Base-by-base conservation (phyloP, 2,329 filamentous ascomycete species). In the Monosporascus sp. region DNA sequence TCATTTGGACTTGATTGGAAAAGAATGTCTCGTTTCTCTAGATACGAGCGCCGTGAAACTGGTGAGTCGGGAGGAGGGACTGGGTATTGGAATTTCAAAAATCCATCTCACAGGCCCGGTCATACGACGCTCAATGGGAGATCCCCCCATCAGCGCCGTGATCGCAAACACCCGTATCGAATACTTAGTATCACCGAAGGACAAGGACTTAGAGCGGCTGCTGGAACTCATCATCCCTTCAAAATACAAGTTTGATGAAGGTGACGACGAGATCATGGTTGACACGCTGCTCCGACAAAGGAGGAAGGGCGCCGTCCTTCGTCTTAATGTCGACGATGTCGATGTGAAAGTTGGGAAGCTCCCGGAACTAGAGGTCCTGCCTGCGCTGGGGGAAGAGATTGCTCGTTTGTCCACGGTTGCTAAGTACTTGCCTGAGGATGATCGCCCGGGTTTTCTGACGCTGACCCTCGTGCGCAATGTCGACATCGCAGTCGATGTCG, bases 351-450 rank as follows among this genome's bases (percentile, higher is more conserved):
- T 94, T 17, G 76, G 78, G 7, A 83, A 85, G 56, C 71, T 90
- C 40, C 75, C 82, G 11, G 83, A 87, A 59, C 73, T 96, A 17
- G 76, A 82, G 9, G 81, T 83, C 43, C 76, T 99, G 16, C 82
- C 86, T 7, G 79, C 80, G 11, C 79, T 99, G 8, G 86, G 82
- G 1, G 86, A 89, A 58, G 94, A 99, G 64, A 69, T 97, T 48
- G 80, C 87, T 6, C 90, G 88, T 60, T 76, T 99, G 5, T 90
- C 91, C 0, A 92, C 86, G 0, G 91, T 99, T 26, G 83, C 93
- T 7, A 97, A 97, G 67, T 97, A 97, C 67, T 78, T 99, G 2
- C 93, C 94, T 0, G 93, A 99, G 62, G 94, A 99, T 69, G 93
- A 99, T 63, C 83, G 92, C 2, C 94, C 94, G 2, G 94, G 94